These are phyloP conservation scores for Dalechampia spathulata DNA, from an alignment of 441 rosid species.

Conservation along the genomic window DNA sequence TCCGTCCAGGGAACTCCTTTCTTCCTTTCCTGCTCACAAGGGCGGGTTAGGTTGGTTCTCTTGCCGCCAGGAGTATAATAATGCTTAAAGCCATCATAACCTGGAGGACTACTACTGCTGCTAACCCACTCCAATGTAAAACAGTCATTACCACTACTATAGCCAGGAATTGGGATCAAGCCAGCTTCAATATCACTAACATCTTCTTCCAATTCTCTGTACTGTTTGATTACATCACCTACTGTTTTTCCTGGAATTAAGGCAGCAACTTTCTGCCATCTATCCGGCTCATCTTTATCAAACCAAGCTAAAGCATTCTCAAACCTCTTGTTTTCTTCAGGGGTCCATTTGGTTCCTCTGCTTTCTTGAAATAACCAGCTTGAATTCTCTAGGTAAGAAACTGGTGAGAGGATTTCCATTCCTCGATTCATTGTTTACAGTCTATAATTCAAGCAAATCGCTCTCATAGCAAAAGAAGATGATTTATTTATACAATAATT, in stretches of 20 bases:
- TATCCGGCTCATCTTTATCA: slow-evolving; percentile 85
- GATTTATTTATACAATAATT: slow-evolving; percentile 6
- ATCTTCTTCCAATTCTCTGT: slow-evolving; percentile 84
- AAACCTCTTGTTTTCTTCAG: slow-evolving; percentile 86
- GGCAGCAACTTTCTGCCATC: slow-evolving; percentile 78
- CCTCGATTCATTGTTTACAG: slow-evolving; percentile 45
- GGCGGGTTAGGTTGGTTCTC: slow-evolving; percentile 47
- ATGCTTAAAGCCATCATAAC: slow-evolving; percentile 38
- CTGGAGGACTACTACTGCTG: slow-evolving; percentile 24
- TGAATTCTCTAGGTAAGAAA: slow-evolving; percentile 56
- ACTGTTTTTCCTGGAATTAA: slow-evolving; percentile 90
- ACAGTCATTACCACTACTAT: slow-evolving; percentile 35
- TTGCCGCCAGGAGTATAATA: slow-evolving; percentile 57
- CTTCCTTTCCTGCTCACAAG: slow-evolving; percentile 84
- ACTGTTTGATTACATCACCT: slow-evolving; percentile 85
- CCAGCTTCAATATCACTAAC: slow-evolving; percentile 95
- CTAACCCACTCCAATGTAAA: slow-evolving; percentile 76
- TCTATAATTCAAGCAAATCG: slow-evolving; percentile 3
- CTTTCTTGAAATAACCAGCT: slow-evolving; percentile 74
- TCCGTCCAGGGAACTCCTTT: slow-evolving; percentile 99
- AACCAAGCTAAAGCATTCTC: slow-evolving; percentile 82
- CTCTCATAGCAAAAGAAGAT: slow-evolving; percentile 22
- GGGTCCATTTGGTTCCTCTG: slow-evolving; percentile 68
- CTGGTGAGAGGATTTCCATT: slow-evolving; percentile 59
- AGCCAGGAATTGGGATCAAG: slow-evolving; percentile 75